A percentile compares a stretch with the other conserved stretches of the same genome.
These are phyloP conservation scores for Ogataea saltuana DNA, from an alignment of 805 yeast species.

Conservation along the genomic window DNA sequence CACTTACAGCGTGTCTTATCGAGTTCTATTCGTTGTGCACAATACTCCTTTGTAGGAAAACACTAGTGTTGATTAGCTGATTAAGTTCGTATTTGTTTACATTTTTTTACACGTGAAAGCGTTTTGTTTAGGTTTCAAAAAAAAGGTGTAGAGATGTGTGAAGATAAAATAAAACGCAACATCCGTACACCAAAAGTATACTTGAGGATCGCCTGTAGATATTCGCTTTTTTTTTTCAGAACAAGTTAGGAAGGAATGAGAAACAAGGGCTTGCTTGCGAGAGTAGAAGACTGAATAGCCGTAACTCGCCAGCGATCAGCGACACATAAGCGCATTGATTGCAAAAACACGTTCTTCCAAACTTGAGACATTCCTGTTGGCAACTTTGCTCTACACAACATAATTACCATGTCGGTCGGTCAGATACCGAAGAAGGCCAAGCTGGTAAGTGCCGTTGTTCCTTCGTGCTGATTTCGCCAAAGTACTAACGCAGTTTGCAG, in stretches of 20 bases:
- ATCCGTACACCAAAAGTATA: too few relatives aligned
- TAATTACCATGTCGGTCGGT: slow-evolving; percentile 28
- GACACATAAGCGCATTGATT: too few relatives aligned
- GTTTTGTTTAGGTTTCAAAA: slow-evolving; percentile 11
- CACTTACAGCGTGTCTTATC: background rate
- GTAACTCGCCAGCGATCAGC: too few relatives aligned
- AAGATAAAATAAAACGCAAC: too few relatives aligned
- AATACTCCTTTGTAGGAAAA: background rate
- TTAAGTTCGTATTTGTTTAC: slow-evolving; percentile 8
- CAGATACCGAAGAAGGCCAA: slow-evolving; percentile 45
- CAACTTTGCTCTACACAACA: background rate
- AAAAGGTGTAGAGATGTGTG: slow-evolving; percentile 1
- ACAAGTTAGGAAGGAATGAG: too few relatives aligned
- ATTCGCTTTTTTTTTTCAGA: background rate
- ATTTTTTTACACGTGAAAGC: slow-evolving; percentile 4
- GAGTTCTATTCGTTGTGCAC: background rate
- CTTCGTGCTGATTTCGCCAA: too few relatives aligned
- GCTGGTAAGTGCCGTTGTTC: slow-evolving; percentile 36
- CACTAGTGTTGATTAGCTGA: background rate
- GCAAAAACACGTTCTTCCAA: background rate
- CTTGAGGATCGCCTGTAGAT: too few relatives aligned
- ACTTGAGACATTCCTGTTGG: background rate
- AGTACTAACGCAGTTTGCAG: slow-evolving; percentile 24
- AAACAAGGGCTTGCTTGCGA: too few relatives aligned
- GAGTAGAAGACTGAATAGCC: too few relatives aligned